Percentiles rank a stretch among this genome's conserved stretches.
phyloP scores from a whole-genome alignment of 2,329 filamentous ascomycete genomes.

The Coleophoma cylindrospora region DNA sequence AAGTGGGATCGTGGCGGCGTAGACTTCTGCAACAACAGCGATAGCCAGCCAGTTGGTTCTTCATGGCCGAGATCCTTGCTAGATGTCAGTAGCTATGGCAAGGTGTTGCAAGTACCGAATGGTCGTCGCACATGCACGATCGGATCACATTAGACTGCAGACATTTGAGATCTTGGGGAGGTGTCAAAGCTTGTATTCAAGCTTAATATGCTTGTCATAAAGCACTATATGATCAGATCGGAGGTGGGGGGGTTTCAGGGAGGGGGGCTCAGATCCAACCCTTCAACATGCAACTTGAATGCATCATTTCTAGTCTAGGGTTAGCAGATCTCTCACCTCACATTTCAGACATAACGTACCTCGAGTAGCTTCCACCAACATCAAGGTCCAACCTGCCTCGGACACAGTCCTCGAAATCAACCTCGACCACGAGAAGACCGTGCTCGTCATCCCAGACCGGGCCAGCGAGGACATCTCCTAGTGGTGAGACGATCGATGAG shows the following conservation, averaged over 20 bases:
- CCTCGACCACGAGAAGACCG: conserved; percentile 63
- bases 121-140: too few relatives aligned
- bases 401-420: conserved; percentile 85
- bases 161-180: background rate
- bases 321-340: conserved; percentile 4
- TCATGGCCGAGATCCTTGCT: too few relatives aligned
- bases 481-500: conserved; percentile 74
- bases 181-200: background rate
- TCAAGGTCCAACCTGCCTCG: conserved; percentile 78
- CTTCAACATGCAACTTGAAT: conserved; percentile 55
- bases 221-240: too few relatives aligned
- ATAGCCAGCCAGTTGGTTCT: too few relatives aligned
- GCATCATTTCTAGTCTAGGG: conserved; percentile 45
- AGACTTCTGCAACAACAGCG: too few relatives aligned
- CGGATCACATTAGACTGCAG: too few relatives aligned
- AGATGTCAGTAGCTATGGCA: too few relatives aligned
- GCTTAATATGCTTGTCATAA: too few relatives aligned
- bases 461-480: conserved; percentile 73
- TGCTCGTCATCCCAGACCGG: conserved; percentile 78
- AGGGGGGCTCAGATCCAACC: conserved; percentile 51
- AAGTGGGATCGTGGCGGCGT: too few relatives aligned
- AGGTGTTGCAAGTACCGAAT: too few relatives aligned
- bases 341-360: conserved; percentile 39
- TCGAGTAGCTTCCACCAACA: conserved; percentile 78
- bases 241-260: conserved; percentile 31